Evolutionary conservation across 306 rosid species (phyloP).

Genomic region (Boehmeria nivea): DNA sequence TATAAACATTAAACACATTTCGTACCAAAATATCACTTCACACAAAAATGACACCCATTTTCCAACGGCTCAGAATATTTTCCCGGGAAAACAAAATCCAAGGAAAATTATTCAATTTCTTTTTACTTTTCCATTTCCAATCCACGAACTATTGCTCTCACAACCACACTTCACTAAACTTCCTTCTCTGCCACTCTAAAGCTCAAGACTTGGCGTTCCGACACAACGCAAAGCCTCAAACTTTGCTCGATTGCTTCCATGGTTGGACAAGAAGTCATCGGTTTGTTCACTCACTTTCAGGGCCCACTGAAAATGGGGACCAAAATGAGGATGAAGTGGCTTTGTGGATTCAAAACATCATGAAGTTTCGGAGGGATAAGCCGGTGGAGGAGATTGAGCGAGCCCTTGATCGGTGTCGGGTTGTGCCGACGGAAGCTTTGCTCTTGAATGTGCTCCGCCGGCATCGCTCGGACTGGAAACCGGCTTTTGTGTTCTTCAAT

Average conservation of each 20-base stretch:
- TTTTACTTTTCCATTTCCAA: too few relatives aligned
- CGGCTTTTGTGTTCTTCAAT: slow-evolving; percentile 50
- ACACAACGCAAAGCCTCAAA: slow-evolving; percentile 3
- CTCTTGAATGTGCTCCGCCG: slow-evolving; percentile 56
- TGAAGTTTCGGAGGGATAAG: slow-evolving; percentile 60
- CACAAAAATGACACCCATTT: slow-evolving; percentile 8
- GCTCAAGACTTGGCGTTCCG: not conserved
- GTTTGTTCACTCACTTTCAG: slow-evolving; percentile 27
- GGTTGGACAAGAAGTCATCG: slow-evolving; percentile 8
- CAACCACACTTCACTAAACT: slow-evolving; percentile 6
- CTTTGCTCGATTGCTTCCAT: not conserved
- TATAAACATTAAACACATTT: too few relatives aligned
- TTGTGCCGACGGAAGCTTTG: slow-evolving; percentile 35
- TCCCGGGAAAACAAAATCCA: slow-evolving; percentile 21
- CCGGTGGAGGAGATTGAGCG: slow-evolving; percentile 38
- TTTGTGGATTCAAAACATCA: slow-evolving; percentile 44
- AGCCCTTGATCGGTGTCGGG: slow-evolving; percentile 46
- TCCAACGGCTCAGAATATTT: slow-evolving; percentile 15
- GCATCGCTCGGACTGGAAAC: slow-evolving; percentile 69
- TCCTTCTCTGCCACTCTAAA: not conserved
- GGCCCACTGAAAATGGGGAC: slow-evolving; percentile 12
- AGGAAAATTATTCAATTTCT: slow-evolving; percentile 9
- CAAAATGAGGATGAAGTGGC: slow-evolving; percentile 23
- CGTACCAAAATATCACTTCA: too few relatives aligned
- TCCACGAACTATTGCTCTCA: too few relatives aligned